phyloP scores from a whole-genome alignment of 176 grass and related monocot genomes.

The Rhynchospora pubera region DNA sequence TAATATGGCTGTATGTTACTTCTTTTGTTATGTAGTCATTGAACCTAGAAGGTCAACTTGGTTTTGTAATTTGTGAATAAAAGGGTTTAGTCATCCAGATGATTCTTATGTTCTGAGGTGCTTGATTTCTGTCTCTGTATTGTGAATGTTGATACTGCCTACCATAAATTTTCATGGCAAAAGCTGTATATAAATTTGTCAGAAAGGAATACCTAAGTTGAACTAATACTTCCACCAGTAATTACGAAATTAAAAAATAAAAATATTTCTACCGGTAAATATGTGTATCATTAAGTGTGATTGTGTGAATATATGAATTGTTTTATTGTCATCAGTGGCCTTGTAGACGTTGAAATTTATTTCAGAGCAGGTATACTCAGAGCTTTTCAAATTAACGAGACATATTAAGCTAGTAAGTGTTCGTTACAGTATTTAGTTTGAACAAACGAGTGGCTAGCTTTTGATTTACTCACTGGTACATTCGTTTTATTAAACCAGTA shows the following conservation, averaged over 20 bases:
- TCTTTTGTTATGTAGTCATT: not conserved
- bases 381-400: not conserved
- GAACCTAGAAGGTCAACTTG: constrained; percentile 7
- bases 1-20: constrained; percentile 10
- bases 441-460: not conserved
- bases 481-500: not conserved
- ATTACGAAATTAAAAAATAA: not conserved
- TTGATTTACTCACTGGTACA: not conserved
- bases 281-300: not conserved
- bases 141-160: not conserved
- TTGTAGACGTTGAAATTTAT: not conserved
- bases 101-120: not conserved
- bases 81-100: not conserved
- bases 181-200: not conserved
- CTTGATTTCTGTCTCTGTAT: not conserved
- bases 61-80: constrained; percentile 17
- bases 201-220: not conserved
- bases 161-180: not conserved
- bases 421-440: not conserved
- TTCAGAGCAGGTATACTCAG: not conserved
- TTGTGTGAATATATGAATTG: not conserved
- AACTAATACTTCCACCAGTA: not conserved
- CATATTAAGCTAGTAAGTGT: not conserved
- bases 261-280: not conserved
- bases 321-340: not conserved